A percentile compares a stretch with the other conserved stretches of the same genome.
Conservation (phyloP, 148 eudicot genomes). For the Rhododendron vialii region DNA sequence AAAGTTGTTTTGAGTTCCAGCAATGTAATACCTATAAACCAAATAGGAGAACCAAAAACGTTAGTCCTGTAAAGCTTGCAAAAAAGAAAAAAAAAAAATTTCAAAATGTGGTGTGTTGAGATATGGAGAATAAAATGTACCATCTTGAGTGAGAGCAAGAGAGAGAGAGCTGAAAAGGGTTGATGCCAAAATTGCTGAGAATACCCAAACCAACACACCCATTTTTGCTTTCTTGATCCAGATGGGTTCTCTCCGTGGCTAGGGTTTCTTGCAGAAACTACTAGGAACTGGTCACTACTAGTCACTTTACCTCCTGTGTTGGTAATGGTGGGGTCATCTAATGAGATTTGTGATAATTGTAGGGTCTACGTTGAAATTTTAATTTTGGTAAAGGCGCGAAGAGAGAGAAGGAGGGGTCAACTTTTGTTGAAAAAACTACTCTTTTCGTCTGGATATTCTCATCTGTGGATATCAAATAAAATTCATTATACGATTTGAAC, state of each 20-base stretch:
- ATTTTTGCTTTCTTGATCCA: conserved; percentile 32
- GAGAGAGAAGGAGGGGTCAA: not conserved
- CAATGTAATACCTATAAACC: conserved; percentile 52
- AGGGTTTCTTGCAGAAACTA: conserved; percentile 10
- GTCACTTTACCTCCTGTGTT: not conserved
- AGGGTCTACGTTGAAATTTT: not conserved
- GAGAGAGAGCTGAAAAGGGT: conserved; percentile 54
- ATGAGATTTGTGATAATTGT: not conserved
- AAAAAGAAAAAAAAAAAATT: not conserved
- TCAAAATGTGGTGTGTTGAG: not conserved
- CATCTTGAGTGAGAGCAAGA: conserved; percentile 78
- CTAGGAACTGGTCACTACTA: not conserved
- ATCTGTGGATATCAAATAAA: too few species aligned
- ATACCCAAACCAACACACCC: conserved; percentile 34
- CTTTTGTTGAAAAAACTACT: not conserved
- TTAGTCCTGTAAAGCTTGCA: not conserved
- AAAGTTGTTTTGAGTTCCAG: conserved; percentile 69
- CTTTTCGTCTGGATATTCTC: too few species aligned
- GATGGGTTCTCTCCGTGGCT: not conserved
- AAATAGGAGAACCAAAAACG: not conserved
- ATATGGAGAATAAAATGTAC: conserved; percentile 27
- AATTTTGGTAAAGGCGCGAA: not conserved
- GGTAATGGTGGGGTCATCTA: not conserved
- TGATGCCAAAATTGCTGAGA: conserved; percentile 30
- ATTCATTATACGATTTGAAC: too few species aligned